Evolutionary conservation across 225 moss, liverwort and hornwort genomes (phyloP).

Genomic region (Physcomitrellopsis africana): DNA sequence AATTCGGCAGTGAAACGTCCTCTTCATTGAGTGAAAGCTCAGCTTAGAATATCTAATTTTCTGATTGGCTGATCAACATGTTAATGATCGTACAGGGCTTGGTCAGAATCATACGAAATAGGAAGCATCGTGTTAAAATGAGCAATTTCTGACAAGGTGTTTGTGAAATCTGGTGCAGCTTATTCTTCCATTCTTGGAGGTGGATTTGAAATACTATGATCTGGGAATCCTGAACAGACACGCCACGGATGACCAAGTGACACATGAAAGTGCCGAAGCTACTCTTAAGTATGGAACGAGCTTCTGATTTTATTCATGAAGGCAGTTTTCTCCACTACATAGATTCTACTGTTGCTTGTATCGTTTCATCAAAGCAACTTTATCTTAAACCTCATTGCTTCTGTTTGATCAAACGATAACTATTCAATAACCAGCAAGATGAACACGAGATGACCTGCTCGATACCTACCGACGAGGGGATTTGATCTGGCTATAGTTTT

Average conservation of each 20-base stretch:
- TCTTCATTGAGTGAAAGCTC: not conserved
- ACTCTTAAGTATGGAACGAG: conserved; percentile 69
- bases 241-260: conserved; percentile 82
- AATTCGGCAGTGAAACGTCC: not conserved
- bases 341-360: conserved; percentile 5
- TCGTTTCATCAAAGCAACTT: not conserved
- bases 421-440: not conserved
- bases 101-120: not conserved
- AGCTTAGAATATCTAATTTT: not conserved
- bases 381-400: not conserved
- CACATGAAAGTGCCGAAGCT: conserved; percentile 86
- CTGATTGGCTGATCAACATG: not conserved
- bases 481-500: not conserved
- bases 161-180: conserved; percentile 52
- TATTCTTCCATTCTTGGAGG: conserved; percentile 80
- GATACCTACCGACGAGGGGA: not conserved
- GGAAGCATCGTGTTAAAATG: not conserved
- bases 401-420: not conserved
- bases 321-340: not conserved
- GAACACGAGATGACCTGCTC: not conserved
- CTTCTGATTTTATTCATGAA: not conserved
- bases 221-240: conserved; percentile 81
- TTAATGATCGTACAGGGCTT: not conserved
- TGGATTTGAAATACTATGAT: conserved; percentile 90
- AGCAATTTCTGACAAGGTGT: conserved; percentile 5